Conservation (phyloP, 1,284 basidiomycete species). For the Ganoderma boninense region DNA sequence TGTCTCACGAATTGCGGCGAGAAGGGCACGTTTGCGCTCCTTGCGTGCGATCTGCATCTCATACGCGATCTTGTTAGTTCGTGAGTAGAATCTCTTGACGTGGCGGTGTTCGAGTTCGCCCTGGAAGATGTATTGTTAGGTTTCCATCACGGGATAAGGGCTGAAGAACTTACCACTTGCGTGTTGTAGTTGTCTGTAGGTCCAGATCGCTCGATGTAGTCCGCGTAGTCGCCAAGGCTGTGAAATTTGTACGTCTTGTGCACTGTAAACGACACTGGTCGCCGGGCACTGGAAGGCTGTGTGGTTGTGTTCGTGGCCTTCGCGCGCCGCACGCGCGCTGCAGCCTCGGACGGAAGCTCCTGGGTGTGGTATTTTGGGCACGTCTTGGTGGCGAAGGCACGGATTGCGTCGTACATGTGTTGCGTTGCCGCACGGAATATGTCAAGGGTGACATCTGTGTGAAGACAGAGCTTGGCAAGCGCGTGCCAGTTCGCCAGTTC, state of each 20-base stretch:
- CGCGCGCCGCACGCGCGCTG: constrained; percentile 15
- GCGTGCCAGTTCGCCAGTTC: constrained; percentile 31
- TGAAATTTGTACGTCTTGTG: constrained; percentile 44
- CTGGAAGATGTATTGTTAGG: constrained; percentile 10
- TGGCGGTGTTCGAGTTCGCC: constrained; percentile 42
- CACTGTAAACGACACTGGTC: constrained; percentile 31
- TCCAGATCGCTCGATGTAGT: constrained; percentile 39
- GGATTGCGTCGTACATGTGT: constrained; percentile 30
- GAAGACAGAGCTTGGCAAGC: constrained; percentile 43
- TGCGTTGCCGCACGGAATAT: constrained; percentile 30
- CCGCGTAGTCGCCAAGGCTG: constrained; percentile 39
- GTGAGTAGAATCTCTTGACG: constrained; percentile 42
- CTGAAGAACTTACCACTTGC: constrained; percentile 11
- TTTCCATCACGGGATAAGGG: no score
- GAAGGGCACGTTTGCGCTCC: background rate
- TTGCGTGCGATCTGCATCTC: constrained; percentile 34
- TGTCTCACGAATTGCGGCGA: constrained; percentile 2
- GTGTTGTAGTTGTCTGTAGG: constrained; percentile 42
- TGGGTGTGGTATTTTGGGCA: constrained; percentile 32
- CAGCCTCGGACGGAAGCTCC: constrained; percentile 40
- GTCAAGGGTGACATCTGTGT: constrained; percentile 37
- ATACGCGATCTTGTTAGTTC: constrained; percentile 41
- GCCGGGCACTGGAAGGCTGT: background rate
- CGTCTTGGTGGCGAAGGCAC: constrained; percentile 30
- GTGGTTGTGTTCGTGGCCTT: background rate